These are phyloP conservation scores for Thuja plicata DNA, from an alignment of 83 land plant genomes.

Conservation along the genomic window DNA sequence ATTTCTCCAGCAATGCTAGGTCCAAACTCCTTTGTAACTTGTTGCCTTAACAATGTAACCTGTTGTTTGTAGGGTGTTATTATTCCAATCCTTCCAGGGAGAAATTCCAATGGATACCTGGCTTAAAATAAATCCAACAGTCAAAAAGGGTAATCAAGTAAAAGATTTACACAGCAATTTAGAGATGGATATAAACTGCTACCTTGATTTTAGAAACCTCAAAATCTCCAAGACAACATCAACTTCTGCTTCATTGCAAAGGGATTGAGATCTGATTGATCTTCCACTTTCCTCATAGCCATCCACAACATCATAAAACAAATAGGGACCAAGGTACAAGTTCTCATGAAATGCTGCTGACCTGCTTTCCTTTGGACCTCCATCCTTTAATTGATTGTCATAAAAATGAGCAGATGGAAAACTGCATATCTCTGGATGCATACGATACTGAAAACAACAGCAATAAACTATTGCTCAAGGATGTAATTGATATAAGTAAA, in stretches of 20 bases:
- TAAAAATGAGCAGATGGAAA: slow-evolving; percentile 94
- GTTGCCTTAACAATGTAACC: slow-evolving; percentile 55
- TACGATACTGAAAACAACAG: slow-evolving; percentile 76
- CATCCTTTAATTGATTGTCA: slow-evolving; percentile 75
- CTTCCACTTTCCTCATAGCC: slow-evolving; percentile 62
- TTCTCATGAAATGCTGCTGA: slow-evolving; percentile 77
- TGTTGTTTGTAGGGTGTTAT: slow-evolving; percentile 93
- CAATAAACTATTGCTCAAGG: neutral
- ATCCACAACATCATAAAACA: slow-evolving; percentile 80
- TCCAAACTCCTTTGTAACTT: slow-evolving; percentile 64
- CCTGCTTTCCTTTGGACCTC: slow-evolving; percentile 38
- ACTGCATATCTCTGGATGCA: slow-evolving; percentile 92
- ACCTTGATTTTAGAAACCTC: slow-evolving; percentile 63
- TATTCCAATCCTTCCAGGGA: slow-evolving; percentile 64
- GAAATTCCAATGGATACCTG: slow-evolving; percentile 78
- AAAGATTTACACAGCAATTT: slow-evolving; percentile 2
- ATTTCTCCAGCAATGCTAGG: slow-evolving; percentile 45
- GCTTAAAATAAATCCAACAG: slow-evolving; percentile 1
- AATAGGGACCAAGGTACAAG: slow-evolving; percentile 71
- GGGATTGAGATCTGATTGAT: slow-evolving; percentile 54
- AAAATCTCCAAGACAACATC: slow-evolving; percentile 70
- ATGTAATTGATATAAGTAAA: neutral
- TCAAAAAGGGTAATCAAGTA: neutral
- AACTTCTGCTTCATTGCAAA: slow-evolving; percentile 79
- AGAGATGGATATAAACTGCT: neutral